Evolutionary conservation across 2,329 filamentous ascomycete genomes (phyloP).

Genomic region (Trichoderma hamatum): DNA sequence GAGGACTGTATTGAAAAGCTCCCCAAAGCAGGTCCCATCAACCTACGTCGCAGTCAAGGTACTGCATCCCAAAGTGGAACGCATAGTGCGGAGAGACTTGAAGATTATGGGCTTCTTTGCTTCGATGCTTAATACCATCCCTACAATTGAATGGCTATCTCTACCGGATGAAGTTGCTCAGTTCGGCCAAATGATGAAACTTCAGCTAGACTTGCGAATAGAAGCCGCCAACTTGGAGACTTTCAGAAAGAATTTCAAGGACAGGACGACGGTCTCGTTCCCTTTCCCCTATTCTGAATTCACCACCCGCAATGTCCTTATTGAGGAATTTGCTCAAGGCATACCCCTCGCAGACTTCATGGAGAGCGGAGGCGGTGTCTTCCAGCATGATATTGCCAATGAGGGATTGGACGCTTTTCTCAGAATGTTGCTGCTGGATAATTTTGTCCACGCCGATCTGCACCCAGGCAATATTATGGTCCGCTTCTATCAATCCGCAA

Average conservation of each 20-base stretch:
- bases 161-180: slow-evolving; percentile 91
- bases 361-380: slow-evolving; percentile 87
- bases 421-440: slow-evolving; percentile 95
- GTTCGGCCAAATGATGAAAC: slow-evolving; percentile 97
- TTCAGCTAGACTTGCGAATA: slow-evolving; percentile 94
- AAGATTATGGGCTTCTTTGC: slow-evolving; percentile 95
- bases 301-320: slow-evolving; percentile 86
- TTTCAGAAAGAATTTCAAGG: slow-evolving; percentile 88
- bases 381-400: slow-evolving; percentile 90
- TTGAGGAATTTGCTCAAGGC: slow-evolving; percentile 95
- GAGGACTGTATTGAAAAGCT: slow-evolving; percentile 82
- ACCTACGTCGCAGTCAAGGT: slow-evolving; percentile 96
- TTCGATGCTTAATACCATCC: slow-evolving; percentile 77
- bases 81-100: slow-evolving; percentile 85
- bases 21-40: slow-evolving; percentile 82
- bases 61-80: slow-evolving; percentile 87
- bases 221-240: slow-evolving; percentile 87
- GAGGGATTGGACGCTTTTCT: slow-evolving; percentile 95
- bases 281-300: slow-evolving; percentile 92
- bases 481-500: slow-evolving; percentile 86
- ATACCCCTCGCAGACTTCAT: slow-evolving; percentile 90
- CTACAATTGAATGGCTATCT: slow-evolving; percentile 96
- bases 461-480: slow-evolving; percentile 99
- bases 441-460: slow-evolving; percentile 94
- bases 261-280: slow-evolving; percentile 92